Base-by-base conservation (phyloP, 257 asterid genomes). In the Solanum pinnatisectum region DNA sequence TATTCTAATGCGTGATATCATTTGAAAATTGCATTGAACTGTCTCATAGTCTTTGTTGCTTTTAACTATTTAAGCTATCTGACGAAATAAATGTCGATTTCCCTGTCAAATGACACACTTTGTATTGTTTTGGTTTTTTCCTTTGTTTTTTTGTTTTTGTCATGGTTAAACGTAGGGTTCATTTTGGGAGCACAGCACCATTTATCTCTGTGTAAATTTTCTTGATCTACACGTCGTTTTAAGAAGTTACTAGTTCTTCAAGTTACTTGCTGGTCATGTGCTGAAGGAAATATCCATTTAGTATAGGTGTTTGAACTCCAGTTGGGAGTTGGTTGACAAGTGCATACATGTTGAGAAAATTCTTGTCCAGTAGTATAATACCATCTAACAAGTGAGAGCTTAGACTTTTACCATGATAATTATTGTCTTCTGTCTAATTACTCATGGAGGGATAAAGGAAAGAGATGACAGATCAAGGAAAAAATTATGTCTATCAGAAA, bases 1-100 rank as follows among this genome's bases (percentile, higher is more conserved):
- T 84, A 59, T 46, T 84, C 90, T 67, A 70, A 77, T 68, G 25
- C 89, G 90, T 90, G 65, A 82, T 83, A 37, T 84, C 70, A 46
- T 46, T 52, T 86, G 72, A 30, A 86, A 23, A 86, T 33, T 72
- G 32, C 84, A 59, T 86, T 73, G 84, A 49, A 23, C 13, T 35
- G 84, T 39, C 82, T 49, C 44, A 79, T 37, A 73, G 60, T 86
- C 56, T 46, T 73, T 4, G 10, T 23, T 52, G 56, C 68, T 49
- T 52, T 8, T 33, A 36, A 25, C 72, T 65, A 35, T 65, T 63
- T 30, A 73, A 52, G 73, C 59, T 73, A 49, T 60, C 16, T 73
- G 85, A 30, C 6, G 4, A 52, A 81, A 30, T 25, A 4, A 5
- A 30, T 14, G 16, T 81, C 30, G 11, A 15, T 44, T 81, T 81